Evolutionary conservation across 352 stramenopile species (phyloP), one percentile per base, ranked within the genome.

Genomic region (Globisporangium paddicum): DNA sequence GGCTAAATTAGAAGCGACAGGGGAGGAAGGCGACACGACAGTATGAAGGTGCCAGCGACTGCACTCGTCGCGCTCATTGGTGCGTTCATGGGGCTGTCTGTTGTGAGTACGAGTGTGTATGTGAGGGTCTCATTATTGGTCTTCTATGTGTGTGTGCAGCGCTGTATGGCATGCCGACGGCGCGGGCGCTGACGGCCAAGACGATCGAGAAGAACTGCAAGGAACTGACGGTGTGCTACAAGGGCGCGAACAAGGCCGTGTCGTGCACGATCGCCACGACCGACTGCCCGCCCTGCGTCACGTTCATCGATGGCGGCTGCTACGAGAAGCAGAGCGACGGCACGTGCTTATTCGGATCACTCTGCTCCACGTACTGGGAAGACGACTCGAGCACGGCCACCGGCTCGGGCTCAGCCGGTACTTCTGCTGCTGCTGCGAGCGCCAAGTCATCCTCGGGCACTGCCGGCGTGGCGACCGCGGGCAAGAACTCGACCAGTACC

Each of bases 251-350:
- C 0, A 19, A 26, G 10, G 34, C 37, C 5, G 35, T 50, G 8
- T 3, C 69, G 23, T 84, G 70, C 60, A 60, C 45, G 9, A 63
- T 77, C 40, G 10, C 30, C n/a, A 55, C 58, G 16, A 26, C 50
- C 8, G 55, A 46, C 11, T 84, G 75, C 25, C 75, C 75, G 14
- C 38, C 65, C 4, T 84, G 75, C 48, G 40, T 79, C 23, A 61
- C 50, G 5, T 72, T 81, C 19, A 40, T 65, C 1, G 62, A 70
- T 62, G 61, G 42, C 23, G 54, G 41, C 10, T 84, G 72, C 63
- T 84, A 62, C 38, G 50, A 69, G 23, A 1, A 40, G 25, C 2
- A 55, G 2, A 50, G 55, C 26, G 56, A 48, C 46, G 55, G 23
- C 18, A 21, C 14, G 5, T 83, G 74, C 16, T 1, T 35, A 4